Percentiles rank a stretch among this genome's conserved stretches.
Evolutionary conservation across 805 yeast genomes (phyloP).

Genomic region (Lachancea mirantina): DNA sequence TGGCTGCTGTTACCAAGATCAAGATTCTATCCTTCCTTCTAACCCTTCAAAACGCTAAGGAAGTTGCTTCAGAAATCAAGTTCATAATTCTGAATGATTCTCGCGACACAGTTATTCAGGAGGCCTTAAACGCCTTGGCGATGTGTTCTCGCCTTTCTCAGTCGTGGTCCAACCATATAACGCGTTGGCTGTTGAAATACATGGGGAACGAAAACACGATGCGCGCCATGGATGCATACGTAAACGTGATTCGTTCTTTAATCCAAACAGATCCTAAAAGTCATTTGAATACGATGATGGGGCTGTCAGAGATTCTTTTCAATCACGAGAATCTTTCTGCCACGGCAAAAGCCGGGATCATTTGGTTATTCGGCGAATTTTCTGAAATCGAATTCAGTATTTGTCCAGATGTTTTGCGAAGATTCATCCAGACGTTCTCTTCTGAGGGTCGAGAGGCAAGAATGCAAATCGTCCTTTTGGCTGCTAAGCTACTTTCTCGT

Average conservation of each 20-base stretch:
- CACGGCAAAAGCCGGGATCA: slow-evolving; percentile 69
- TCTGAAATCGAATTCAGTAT: slow-evolving; percentile 39
- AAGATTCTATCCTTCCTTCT: slow-evolving; percentile 54
- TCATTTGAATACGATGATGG: slow-evolving; percentile 49
- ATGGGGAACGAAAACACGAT: slow-evolving; percentile 30
- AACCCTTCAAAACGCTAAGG: slow-evolving; percentile 43
- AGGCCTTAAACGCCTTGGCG: slow-evolving; percentile 57
- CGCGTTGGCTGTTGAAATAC: slow-evolving; percentile 57
- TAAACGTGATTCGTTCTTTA: slow-evolving; percentile 64
- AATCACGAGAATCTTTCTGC: slow-evolving; percentile 24
- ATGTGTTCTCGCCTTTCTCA: slow-evolving; percentile 45
- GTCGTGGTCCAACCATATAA: slow-evolving; percentile 46
- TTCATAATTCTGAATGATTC: slow-evolving; percentile 38
- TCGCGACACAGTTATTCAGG: slow-evolving; percentile 29
- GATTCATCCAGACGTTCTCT: slow-evolving; percentile 45
- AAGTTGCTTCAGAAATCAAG: slow-evolving; percentile 56
- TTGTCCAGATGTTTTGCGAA: slow-evolving; percentile 72
- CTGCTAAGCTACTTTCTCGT: slow-evolving; percentile 63
- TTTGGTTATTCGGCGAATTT: slow-evolving; percentile 90
- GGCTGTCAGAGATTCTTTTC: slow-evolving; percentile 36
- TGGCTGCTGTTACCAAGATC: slow-evolving; percentile 47
- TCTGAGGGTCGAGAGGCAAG: slow-evolving; percentile 53
- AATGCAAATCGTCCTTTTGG: slow-evolving; percentile 60
- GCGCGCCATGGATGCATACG: slow-evolving; percentile 49
- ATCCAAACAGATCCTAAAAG: slow-evolving; percentile 55